These are phyloP conservation scores for Candida boidinii DNA, from an alignment of 805 yeast genomes.

Conservation along the genomic window DNA sequence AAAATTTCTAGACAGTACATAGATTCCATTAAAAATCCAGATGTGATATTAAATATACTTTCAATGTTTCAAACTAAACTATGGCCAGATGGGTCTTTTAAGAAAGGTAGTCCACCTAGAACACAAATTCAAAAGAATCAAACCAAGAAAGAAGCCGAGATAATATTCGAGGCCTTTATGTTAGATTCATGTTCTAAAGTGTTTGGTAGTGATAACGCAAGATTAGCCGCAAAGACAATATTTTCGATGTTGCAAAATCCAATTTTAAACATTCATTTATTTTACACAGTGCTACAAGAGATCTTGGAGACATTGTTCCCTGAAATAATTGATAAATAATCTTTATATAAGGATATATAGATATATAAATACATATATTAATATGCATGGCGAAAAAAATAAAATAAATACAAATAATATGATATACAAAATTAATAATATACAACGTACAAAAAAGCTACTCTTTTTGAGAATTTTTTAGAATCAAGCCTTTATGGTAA, in stretches of 20 bases:
- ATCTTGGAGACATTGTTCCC: conserved; percentile 39
- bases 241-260: conserved; percentile 71
- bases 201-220: conserved; percentile 62
- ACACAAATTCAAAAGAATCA: conserved; percentile 41
- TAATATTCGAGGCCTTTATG: conserved; percentile 47
- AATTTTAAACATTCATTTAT: conserved; percentile 54
- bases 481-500: too few relatives aligned
- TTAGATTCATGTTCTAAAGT: conserved; percentile 61
- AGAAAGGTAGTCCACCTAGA: conserved; percentile 36
- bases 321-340: conserved; percentile 12
- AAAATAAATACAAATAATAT: too few relatives aligned
- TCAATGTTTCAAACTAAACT: conserved; percentile 19
- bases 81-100: conserved; percentile 48
- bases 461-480: neutral
- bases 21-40: conserved; percentile 32
- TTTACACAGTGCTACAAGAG: conserved; percentile 52
- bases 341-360: too few relatives aligned
- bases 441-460: too few relatives aligned
- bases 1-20: conserved; percentile 45
- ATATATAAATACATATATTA: too few relatives aligned
- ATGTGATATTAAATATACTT: conserved; percentile 34
- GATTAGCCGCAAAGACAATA: conserved; percentile 49
- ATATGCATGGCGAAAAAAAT: too few relatives aligned
- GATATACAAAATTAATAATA: too few relatives aligned
- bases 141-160: conserved; percentile 48